A percentile compares a stretch with the other conserved stretches of the same genome.
Conservation (phyloP, 306 rosid species). For the Malus orientalis region DNA sequence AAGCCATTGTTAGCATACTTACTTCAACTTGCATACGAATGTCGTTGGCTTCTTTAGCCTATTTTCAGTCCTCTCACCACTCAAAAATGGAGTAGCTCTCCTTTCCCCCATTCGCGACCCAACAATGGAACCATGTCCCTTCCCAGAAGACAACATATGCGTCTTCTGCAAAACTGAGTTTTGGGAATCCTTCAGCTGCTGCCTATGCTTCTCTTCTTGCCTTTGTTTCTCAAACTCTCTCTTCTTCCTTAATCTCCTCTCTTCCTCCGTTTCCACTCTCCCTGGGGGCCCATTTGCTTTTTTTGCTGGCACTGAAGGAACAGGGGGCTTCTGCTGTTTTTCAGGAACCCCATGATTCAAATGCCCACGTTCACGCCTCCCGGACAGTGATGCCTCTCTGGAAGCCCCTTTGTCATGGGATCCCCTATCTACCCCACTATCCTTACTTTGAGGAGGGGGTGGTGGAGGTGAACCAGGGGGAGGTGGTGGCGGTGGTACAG, state of each 20-base stretch:
- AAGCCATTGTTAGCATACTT: slow-evolving; percentile 39
- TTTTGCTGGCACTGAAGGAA: slow-evolving; percentile 35
- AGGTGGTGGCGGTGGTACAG: slow-evolving; percentile 72
- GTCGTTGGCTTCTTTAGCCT: slow-evolving; percentile 97
- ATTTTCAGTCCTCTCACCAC: slow-evolving; percentile 87
- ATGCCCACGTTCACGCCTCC: slow-evolving; percentile 55
- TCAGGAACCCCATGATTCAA: slow-evolving; percentile 38
- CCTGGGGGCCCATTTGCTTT: slow-evolving; percentile 47
- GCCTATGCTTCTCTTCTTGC: slow-evolving; percentile 87
- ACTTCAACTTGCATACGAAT: slow-evolving; percentile 95
- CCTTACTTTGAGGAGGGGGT: slow-evolving; percentile 36
- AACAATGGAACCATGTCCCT: slow-evolving; percentile 72
- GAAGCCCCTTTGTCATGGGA: slow-evolving; percentile 34
- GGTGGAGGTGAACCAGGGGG: slow-evolving; percentile 64
- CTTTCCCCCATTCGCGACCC: slow-evolving; percentile 90
- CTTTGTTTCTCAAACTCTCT: slow-evolving; percentile 80
- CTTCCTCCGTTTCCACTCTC: slow-evolving; percentile 80
- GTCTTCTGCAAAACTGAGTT: slow-evolving; percentile 61
- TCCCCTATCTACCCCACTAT: slow-evolving; percentile 37
- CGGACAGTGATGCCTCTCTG: slow-evolving; percentile 44
- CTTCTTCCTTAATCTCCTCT: slow-evolving; percentile 69
- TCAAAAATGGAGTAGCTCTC: slow-evolving; percentile 61
- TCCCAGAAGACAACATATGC: slow-evolving; percentile 62
- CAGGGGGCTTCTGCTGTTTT: slow-evolving; percentile 59
- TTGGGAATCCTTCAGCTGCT: slow-evolving; percentile 82